These are phyloP conservation scores for Paramecium pentaurelia DNA, from an alignment of 73 alveolate species.

Conservation along the genomic window DNA sequence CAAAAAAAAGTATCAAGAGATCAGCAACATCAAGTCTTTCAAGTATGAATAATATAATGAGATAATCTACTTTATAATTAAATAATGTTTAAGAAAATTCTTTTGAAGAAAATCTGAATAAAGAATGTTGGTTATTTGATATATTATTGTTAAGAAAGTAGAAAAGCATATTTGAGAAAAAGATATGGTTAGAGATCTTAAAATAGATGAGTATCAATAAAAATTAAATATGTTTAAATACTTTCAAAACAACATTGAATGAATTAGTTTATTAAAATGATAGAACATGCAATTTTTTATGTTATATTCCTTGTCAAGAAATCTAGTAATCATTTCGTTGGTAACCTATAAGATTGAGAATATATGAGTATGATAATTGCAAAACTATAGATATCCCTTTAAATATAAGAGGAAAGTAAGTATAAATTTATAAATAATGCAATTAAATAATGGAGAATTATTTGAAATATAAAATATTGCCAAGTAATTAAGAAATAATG, in stretches of 20 bases:
- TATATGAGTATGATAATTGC: not conserved
- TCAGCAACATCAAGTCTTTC: not conserved
- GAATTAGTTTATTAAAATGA: not conserved
- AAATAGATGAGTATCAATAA: not conserved
- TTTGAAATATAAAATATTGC: not conserved
- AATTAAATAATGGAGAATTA: not conserved
- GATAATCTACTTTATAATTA: not conserved
- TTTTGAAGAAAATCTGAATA: not conserved
- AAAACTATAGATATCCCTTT: not conserved
- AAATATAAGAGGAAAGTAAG: not conserved
- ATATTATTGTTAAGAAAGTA: not conserved
- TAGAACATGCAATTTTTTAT: not conserved
- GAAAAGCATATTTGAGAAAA: not conserved
- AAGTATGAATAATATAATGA: not conserved
- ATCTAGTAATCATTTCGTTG: not conserved
- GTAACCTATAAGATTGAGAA: conserved; percentile 7
- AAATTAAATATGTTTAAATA: not conserved
- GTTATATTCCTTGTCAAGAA: not conserved
- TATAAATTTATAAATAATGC: not conserved
- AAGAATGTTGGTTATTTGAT: not conserved
- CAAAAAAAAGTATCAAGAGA: not conserved
- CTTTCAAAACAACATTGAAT: not conserved
- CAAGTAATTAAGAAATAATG: not conserved
- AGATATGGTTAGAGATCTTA: not conserved
- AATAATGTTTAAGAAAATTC: not conserved